Evolutionary conservation across 2,329 filamentous ascomycete species (phyloP), one percentile per base, ranked within the genome.

Genomic region (Samsoniella hepiali): DNA sequence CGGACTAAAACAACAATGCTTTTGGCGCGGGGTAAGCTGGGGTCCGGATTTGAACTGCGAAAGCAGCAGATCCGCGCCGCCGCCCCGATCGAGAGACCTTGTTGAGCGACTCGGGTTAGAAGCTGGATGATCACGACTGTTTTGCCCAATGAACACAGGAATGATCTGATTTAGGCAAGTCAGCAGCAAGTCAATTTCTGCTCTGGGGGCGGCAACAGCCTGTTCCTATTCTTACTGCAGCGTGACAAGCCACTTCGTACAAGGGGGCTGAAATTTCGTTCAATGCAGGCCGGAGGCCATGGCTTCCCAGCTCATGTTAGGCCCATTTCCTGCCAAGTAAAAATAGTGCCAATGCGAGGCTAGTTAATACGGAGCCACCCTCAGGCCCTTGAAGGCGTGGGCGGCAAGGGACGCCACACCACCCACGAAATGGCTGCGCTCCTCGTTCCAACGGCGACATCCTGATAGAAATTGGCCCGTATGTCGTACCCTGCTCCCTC

Each of bases 1-100:
- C 38, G 17, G 36, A 17, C 40, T 22, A 40, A 38, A 32, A 51
- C 7, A 34, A 45, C 34, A 40, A 2, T 13, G 10, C n/a, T 22
- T 22, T 22, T 22, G 22, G 17, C 45, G 58, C 47, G 58, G 58
- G 58, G 58, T 53, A 53, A 44, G 47, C 45, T 60, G 58, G 58
- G 22, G 58, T 53, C 47, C 47, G 36, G 58, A n/a, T 22, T 51
- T 53, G 47, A 8, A 29, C 27, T 1, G n/a, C 13, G 17, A 58
- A 15, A 15, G 8, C 45, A 32, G 10, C n/a, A 59, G 57, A 59
- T 59, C 44, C 34, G 45, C 34, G 32, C 45, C 57, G 17, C 7
- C 15, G 22, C 15, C 49, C 58, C 47, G 58, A 60, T 60, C 47
- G 44, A 34, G 44, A 51, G 10, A 40, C 55, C 38, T 22, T 22